Evolutionary conservation across 2,329 filamentous ascomycete genomes (phyloP).

Genomic region (Cladosporium sp.): DNA sequence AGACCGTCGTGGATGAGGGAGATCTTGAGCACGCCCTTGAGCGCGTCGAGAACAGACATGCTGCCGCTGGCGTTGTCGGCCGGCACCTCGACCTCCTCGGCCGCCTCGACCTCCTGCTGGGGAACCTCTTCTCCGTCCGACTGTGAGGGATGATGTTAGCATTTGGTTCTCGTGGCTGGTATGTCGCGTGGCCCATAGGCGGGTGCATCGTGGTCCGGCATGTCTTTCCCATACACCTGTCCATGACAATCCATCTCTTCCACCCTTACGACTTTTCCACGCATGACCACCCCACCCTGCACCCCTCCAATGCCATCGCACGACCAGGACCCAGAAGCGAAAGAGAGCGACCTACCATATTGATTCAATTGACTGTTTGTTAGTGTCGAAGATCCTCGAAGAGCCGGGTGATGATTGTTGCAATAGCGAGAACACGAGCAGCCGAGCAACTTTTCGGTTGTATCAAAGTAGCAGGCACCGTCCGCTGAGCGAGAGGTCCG

Average conservation of each 20-base stretch:
- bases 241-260: background rate
- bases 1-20: conserved; percentile 99
- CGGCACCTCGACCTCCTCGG: conserved; percentile 91
- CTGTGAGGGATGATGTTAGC: conserved; percentile 50
- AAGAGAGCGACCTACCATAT: conserved; percentile 17
- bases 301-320: conserved; percentile 9
- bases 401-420: conserved; percentile 17
- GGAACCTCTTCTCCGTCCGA: conserved; percentile 99
- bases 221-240: background rate
- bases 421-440: background rate
- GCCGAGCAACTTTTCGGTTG: conserved; percentile 10
- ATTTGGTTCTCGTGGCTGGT: background rate
- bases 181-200: background rate
- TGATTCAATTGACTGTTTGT: conserved; percentile 19
- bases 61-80: conserved; percentile 75
- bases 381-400: conserved; percentile 22
- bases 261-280: background rate
- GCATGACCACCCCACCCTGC: background rate
- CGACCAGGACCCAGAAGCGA: background rate
- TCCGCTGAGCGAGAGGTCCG: background rate
- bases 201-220: background rate
- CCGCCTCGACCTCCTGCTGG: conserved; percentile 70
- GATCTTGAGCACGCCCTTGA: conserved; percentile 98
- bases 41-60: conserved; percentile 96
- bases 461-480: conserved; percentile 16